Conservation (phyloP, 2,329 filamentous ascomycete species). For the Podosphaera aphanis region DNA sequence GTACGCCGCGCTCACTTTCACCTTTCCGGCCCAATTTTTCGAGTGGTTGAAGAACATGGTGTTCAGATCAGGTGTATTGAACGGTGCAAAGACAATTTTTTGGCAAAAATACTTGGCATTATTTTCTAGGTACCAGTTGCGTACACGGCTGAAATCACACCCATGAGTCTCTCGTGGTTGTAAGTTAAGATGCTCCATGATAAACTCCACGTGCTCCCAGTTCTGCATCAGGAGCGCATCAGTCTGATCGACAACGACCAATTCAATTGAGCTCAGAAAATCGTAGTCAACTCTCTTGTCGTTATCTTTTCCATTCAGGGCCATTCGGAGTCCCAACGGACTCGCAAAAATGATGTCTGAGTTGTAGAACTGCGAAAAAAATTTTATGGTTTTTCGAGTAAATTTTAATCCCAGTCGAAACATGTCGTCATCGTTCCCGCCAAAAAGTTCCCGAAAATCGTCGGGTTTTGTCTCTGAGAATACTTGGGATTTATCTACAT, state of each 20-base stretch:
- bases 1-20: constrained; percentile 46
- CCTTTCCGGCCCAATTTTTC: constrained; percentile 58
- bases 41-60: constrained; percentile 53
- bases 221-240: constrained; percentile 94
- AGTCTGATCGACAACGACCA: constrained; percentile 75
- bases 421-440: constrained; percentile 91
- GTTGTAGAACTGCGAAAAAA: constrained; percentile 85
- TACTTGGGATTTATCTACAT: constrained; percentile 42
- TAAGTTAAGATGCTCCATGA: constrained; percentile 76
- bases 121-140: constrained; percentile 80
- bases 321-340: constrained; percentile 70
- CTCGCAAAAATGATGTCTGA: constrained; percentile 88
- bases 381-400: constrained; percentile 85
- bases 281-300: constrained; percentile 55
- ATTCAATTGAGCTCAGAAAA: constrained; percentile 80
- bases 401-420: constrained; percentile 93
- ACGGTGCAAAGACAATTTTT: constrained; percentile 59
- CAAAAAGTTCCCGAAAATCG: constrained; percentile 75
- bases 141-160: constrained; percentile 78
- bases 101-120: constrained; percentile 64
- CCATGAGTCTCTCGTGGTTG: constrained; percentile 77
- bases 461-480: constrained; percentile 54
- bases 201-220: constrained; percentile 85
- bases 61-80: constrained; percentile 72
- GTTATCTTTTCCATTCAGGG: constrained; percentile 47